Conservation (phyloP, 768 basidiomycete genomes). For the Amanita phalloides region DNA sequence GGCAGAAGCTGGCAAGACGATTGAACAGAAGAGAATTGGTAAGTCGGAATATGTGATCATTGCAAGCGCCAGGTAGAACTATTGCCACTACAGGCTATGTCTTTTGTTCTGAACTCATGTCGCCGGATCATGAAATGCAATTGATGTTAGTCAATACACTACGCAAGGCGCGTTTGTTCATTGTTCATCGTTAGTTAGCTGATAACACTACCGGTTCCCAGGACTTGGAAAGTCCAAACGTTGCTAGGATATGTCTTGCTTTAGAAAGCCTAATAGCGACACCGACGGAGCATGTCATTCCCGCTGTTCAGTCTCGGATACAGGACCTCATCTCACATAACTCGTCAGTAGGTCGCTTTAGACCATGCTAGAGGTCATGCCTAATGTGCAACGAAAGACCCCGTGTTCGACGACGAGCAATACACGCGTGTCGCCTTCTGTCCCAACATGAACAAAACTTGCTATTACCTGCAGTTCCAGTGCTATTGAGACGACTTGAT, state of each 20-base stretch:
- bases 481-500: slow-evolving; percentile 27
- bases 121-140: slow-evolving; percentile 53
- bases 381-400: slow-evolving; percentile 24
- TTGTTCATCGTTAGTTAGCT: neutral
- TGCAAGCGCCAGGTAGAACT: neutral
- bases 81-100: slow-evolving; percentile 48
- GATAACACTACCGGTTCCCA: slow-evolving; percentile 15
- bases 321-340: slow-evolving; percentile 58
- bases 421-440: slow-evolving; percentile 48
- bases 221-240: slow-evolving; percentile 58
- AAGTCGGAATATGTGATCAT: slow-evolving; percentile 5
- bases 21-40: slow-evolving; percentile 65
- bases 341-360: slow-evolving; percentile 47
- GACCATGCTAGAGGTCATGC: slow-evolving; percentile 9
- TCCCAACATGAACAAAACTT: slow-evolving; percentile 34
- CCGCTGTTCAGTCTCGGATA: slow-evolving; percentile 61
- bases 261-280: slow-evolving; percentile 56
- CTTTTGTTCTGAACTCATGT: slow-evolving; percentile 70
- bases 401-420: slow-evolving; percentile 49
- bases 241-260: slow-evolving; percentile 57
- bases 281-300: slow-evolving; percentile 58
- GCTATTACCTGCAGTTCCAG: slow-evolving; percentile 28
- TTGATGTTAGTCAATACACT: slow-evolving; percentile 83
- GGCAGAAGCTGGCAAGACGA: slow-evolving; percentile 53
- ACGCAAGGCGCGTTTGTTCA: slow-evolving; percentile 47